Base-by-base conservation (phyloP, 2,329 filamentous ascomycete genomes). In the Trematosphaeria pertusa region DNA sequence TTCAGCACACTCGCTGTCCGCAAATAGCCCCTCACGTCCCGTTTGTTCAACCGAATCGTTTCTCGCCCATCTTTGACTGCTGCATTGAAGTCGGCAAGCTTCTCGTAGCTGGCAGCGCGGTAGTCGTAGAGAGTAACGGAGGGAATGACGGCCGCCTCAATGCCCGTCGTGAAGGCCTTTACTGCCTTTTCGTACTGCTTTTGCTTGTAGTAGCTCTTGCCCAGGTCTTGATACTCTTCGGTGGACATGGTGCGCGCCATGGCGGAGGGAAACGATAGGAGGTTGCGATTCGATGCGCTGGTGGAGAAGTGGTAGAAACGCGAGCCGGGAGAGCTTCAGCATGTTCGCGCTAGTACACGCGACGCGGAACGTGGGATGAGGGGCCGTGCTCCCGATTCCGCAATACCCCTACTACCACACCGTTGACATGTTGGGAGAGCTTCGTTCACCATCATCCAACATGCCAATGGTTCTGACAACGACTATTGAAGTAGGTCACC, bases 11-110 rank as follows among this genome's bases (percentile, higher is more conserved):
- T 78, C 2, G 76, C 81, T 19, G 79, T 79, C 42, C 82, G 78
- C 20, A 85, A 62, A 61, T 86, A 85, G 7, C 82, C 83, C 47
- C 77, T 77, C n/a, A 79, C 73, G 64, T 83, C 78, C 17, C 73
- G 70, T 43, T 75, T 76, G 36, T 78, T 67, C 12, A 73, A 54
- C 44, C 77, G 76, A 44, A 86, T 82, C 72, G 84, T 83, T 15
- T 73, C 71, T 51, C 78, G 78, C n/a, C 79, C 79, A 73, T 86
- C 82, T 44, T 75, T 73, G 8, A 85, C 71, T 0, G 82, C 83
- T 10, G 72, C 66, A 18, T 78, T 72, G 48, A 78, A 72, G 48
- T 81, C 67, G 12, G 71, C 71, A 8, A 84, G 67, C 59, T 81
- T 83, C 37, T 78, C 78, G 47, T 81, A 76, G 26, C 78, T 77